phyloP scores from a whole-genome alignment of 2,329 filamentous ascomycete species.

The Teratosphaeria destructans region DNA sequence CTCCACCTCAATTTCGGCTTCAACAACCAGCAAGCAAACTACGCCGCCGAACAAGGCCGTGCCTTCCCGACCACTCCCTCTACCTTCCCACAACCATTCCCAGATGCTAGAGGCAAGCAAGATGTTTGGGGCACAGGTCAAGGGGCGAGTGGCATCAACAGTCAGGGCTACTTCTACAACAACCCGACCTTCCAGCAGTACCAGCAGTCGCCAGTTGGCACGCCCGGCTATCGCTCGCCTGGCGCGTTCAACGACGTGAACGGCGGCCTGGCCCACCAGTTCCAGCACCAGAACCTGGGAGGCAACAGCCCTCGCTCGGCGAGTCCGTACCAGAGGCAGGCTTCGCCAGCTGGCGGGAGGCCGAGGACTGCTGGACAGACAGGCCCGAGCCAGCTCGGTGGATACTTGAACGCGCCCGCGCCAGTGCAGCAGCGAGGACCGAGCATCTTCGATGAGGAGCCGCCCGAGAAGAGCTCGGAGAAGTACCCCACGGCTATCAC shows the following conservation, averaged over 20 bases:
- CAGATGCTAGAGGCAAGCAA: slow-evolving; percentile 49
- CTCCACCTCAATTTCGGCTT: slow-evolving; percentile 45
- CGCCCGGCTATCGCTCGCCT: slow-evolving; percentile 45
- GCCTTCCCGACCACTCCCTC: slow-evolving; percentile 66
- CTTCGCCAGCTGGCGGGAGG: slow-evolving; percentile 55
- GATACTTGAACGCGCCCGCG: slow-evolving; percentile 56
- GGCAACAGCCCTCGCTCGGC: slow-evolving; percentile 55
- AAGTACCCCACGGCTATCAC: slow-evolving; percentile 80
- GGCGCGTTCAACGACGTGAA: slow-evolving; percentile 65
- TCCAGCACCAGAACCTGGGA: slow-evolving; percentile 83
- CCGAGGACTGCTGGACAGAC: slow-evolving; percentile 74
- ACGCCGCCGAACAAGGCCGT: slow-evolving; percentile 34
- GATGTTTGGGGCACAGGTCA: slow-evolving; percentile 47
- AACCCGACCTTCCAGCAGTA: slow-evolving; percentile 27
- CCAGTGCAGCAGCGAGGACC: slow-evolving; percentile 33
- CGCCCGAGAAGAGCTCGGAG: slow-evolving; percentile 70
- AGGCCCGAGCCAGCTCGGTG: slow-evolving; percentile 48
- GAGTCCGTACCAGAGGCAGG: slow-evolving; percentile 56
- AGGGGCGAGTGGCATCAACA: slow-evolving; percentile 30
- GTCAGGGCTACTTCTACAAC: slow-evolving; percentile 42
- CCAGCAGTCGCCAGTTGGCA: slow-evolving; percentile 31
- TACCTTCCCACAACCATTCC: slow-evolving; percentile 83
- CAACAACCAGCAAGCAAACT: slow-evolving; percentile 30
- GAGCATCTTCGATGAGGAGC: slow-evolving; percentile 48
- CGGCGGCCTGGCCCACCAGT: slow-evolving; percentile 86